Percentiles rank a stretch among this genome's conserved stretches.
Evolutionary conservation across 139 green algal species (phyloP).

Genomic region (Diplosphaera chodatii): DNA sequence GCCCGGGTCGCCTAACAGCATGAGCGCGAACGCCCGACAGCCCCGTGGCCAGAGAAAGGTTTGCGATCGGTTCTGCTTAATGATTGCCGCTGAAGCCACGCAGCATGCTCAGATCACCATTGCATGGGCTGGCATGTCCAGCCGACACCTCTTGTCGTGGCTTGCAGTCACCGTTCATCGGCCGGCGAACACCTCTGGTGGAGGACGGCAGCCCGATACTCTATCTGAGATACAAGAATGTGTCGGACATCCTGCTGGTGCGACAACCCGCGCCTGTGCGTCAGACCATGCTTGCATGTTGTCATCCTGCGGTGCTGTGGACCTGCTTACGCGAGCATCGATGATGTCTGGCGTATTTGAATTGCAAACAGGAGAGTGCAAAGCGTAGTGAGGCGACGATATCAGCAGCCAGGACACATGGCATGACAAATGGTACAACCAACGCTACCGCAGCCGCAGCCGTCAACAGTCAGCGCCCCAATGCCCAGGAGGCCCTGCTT

Average conservation of each 20-base stretch:
- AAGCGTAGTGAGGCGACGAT: neutral
- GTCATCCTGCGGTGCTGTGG: too few species aligned
- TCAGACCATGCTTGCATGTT: too few species aligned
- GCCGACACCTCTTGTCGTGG: neutral
- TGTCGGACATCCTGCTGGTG: constrained; percentile 3
- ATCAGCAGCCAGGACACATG: neutral
- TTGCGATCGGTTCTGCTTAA: too few species aligned
- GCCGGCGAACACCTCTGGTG: neutral
- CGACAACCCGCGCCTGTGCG: too few species aligned
- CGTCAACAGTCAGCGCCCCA: neutral
- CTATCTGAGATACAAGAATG: constrained; percentile 4
- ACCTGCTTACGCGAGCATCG: too few species aligned
- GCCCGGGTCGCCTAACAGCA: neutral
- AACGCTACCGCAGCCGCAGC: neutral
- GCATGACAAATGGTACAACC: too few species aligned
- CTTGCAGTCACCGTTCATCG: constrained; percentile 8
- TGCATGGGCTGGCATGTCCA: neutral
- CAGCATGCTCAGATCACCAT: neutral
- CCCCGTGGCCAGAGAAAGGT: neutral
- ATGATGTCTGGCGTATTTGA: too few species aligned
- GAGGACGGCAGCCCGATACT: constrained; percentile 4
- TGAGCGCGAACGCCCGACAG: neutral
- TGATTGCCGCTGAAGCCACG: too few species aligned
- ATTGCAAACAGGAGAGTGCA: too few species aligned
- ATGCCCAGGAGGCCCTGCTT: constrained; percentile 6